phyloP scores from a whole-genome alignment of 139 green algal species.

The Astrephomene gubernaculifera region DNA sequence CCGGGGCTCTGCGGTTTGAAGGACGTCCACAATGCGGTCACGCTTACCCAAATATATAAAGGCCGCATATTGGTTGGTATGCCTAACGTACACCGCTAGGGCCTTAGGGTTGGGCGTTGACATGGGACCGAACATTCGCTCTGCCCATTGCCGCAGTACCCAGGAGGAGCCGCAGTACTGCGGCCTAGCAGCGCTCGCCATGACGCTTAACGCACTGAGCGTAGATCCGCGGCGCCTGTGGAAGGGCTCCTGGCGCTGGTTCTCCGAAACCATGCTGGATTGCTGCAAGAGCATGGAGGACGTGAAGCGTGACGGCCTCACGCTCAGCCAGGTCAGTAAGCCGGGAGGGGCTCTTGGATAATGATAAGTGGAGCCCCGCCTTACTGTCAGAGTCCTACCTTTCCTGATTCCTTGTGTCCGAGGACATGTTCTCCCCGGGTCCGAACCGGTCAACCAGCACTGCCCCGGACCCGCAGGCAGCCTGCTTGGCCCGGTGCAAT shows the following conservation, averaged over 20 bases:
- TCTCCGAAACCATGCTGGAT: constrained; percentile 91
- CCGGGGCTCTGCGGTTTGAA: too few species aligned
- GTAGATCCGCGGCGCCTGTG: constrained; percentile 90
- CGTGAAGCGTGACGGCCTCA: constrained; percentile 79
- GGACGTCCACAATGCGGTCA: too few species aligned
- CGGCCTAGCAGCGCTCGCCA: constrained; percentile 87
- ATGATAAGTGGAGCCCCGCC: too few species aligned
- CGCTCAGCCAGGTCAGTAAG: constrained; percentile 61
- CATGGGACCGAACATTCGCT: neutral
- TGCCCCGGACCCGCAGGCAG: constrained; percentile 71
- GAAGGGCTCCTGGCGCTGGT: constrained; percentile 94
- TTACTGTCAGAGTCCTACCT: too few species aligned
- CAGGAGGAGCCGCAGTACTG: constrained; percentile 96
- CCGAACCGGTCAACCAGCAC: too few species aligned
- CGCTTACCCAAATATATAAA: too few species aligned
- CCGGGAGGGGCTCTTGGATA: too few species aligned
- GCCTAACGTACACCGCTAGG: neutral
- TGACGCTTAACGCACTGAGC: constrained; percentile 92
- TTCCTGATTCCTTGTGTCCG: too few species aligned
- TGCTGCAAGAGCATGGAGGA: constrained; percentile 85
- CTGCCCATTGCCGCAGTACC: constrained; percentile 68
- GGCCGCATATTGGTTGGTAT: too few species aligned
- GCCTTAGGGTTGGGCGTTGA: neutral
- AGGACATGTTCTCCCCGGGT: too few species aligned
- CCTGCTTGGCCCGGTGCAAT: constrained; percentile 92